Base-by-base conservation (phyloP, 495 filamentous ascomycete genomes). In the Penicillium paradoxum region DNA sequence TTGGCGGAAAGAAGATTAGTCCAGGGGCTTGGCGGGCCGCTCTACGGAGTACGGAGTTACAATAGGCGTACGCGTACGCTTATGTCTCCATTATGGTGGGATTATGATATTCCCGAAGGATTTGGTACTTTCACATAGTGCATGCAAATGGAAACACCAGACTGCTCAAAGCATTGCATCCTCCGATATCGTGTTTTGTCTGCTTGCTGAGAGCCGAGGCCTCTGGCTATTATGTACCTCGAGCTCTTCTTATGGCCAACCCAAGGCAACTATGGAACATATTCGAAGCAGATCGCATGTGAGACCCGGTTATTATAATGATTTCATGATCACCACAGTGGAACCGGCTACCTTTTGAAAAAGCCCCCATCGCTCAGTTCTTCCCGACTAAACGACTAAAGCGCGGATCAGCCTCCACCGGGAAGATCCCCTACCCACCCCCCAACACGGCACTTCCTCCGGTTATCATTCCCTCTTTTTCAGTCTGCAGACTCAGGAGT, bases 331-430 rank as follows among this genome's bases (percentile, higher is more conserved):
- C 34, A 45, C 17, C 51, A 44, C 13, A 11, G 42, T 53, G 37
- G 51, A 21, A 53, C 42, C 24, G 25, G n/a, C 29, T 29, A 33
- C 46, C 34, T 49, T 15, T 36, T 14, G 38, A 33, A 32, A 43
- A 43, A n/a, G 18, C 39, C 41, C 41, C 41, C 36, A 39, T 38
- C 33, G 25, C 37, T 8, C 27, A 49, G 45, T 36, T 49, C 45
- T 49, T 41, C 22, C 17, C 42, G 42, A 51, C 21, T 19, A 41
- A 36, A 51, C 30, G 42, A 48, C 47, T 57, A 55, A 40, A 55
- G 34, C 40, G 63, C 54, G 54, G 59, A 65, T 65, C 63, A 55
- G 57, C 56, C 54, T 60, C 59, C 59, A 59, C 62, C 38, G 50
- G 48, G 59, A 34, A 54, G 59, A 58, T 56, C 54, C 19, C 39